These are phyloP conservation scores for Emiliania huxleyi DNA, from an alignment of 78 protist species.

Conservation along the genomic window DNA sequence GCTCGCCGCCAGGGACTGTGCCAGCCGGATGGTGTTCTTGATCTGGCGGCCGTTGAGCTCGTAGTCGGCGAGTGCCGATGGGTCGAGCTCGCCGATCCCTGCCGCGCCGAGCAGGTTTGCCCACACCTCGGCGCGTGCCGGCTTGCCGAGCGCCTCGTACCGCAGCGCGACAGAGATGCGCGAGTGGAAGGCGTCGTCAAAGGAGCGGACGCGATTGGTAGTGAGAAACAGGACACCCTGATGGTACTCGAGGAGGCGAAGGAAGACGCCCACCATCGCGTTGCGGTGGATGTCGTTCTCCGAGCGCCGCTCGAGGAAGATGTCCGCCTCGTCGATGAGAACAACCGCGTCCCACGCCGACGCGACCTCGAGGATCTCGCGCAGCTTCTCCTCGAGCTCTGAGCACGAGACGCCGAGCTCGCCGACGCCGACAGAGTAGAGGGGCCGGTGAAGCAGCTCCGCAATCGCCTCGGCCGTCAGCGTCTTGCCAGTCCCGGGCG, in stretches of 20 bases:
- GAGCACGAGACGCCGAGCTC: constrained; percentile 43
- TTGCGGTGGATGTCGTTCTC: neutral
- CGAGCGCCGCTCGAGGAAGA: constrained; percentile 46
- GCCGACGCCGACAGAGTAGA: constrained; percentile 48
- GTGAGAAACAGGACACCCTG: constrained; percentile 23
- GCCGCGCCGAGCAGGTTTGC: neutral
- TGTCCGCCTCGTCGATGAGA: constrained; percentile 48
- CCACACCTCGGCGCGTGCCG: neutral
- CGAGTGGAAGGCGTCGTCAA: constrained; percentile 57
- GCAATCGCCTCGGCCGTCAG: constrained; percentile 60
- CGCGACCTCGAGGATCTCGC: constrained; percentile 17
- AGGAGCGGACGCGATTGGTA: constrained; percentile 44
- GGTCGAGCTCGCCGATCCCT: neutral
- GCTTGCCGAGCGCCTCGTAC: neutral
- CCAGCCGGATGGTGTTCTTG: constrained; percentile 28
- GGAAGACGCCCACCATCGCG: constrained; percentile 40
- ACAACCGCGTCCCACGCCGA: constrained; percentile 13
- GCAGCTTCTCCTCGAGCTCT: constrained; percentile 28
- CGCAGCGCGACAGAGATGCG: constrained; percentile 12
- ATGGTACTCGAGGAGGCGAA: constrained; percentile 53
- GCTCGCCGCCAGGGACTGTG: neutral
- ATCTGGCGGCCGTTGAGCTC: constrained; percentile 55
- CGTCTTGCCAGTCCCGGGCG: constrained; percentile 44
- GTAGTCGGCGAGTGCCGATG: neutral
- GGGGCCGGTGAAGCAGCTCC: constrained; percentile 48